A percentile compares a stretch with the other conserved stretches of the same genome.
These are phyloP conservation scores for Cryphonectria nitschkei DNA, from an alignment of 2,329 filamentous ascomycete genomes.

Conservation along the genomic window DNA sequence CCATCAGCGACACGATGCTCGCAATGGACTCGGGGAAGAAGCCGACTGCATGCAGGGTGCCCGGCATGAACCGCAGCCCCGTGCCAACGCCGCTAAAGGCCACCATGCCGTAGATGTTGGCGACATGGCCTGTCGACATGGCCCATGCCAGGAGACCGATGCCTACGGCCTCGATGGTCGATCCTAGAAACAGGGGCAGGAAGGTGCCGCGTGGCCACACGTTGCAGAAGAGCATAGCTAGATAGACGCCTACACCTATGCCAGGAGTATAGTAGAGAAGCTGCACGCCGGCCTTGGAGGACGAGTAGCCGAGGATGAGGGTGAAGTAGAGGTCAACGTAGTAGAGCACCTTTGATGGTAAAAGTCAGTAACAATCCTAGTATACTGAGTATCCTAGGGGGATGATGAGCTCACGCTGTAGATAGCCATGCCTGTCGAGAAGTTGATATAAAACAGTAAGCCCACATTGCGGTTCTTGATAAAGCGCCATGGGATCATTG, in stretches of 20 bases:
- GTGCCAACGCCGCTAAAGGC: slow-evolving; percentile 65
- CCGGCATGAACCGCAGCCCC: slow-evolving; percentile 58
- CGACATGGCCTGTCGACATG: slow-evolving; percentile 51
- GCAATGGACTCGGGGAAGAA: slow-evolving; percentile 63
- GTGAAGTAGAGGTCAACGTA: slow-evolving; percentile 73
- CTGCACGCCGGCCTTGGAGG: slow-evolving; percentile 56
- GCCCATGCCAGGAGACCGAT: slow-evolving; percentile 63
- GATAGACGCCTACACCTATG: slow-evolving; percentile 61
- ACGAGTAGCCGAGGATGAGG: slow-evolving; percentile 58
- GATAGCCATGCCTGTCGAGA: slow-evolving; percentile 60
- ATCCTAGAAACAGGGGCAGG: slow-evolving; percentile 58
- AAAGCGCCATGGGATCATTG: slow-evolving; percentile 67
- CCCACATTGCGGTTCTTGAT: slow-evolving; percentile 60
- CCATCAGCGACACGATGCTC: slow-evolving; percentile 61
- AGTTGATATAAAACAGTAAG: slow-evolving; percentile 64
- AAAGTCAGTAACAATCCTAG: slow-evolving; percentile 28
- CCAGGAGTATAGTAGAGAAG: slow-evolving; percentile 69
- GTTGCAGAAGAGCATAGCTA: slow-evolving; percentile 64
- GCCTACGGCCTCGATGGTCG: slow-evolving; percentile 59
- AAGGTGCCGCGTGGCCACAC: slow-evolving; percentile 65
- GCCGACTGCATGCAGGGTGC: slow-evolving; percentile 63
- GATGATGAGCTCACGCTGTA: slow-evolving; percentile 43
- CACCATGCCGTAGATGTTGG: slow-evolving; percentile 67
- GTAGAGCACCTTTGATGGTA: slow-evolving; percentile 48
- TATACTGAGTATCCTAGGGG: neutral